These are phyloP conservation scores for Aspergillus piperis DNA, from an alignment of 2,329 filamentous ascomycete genomes.

Conservation along the genomic window DNA sequence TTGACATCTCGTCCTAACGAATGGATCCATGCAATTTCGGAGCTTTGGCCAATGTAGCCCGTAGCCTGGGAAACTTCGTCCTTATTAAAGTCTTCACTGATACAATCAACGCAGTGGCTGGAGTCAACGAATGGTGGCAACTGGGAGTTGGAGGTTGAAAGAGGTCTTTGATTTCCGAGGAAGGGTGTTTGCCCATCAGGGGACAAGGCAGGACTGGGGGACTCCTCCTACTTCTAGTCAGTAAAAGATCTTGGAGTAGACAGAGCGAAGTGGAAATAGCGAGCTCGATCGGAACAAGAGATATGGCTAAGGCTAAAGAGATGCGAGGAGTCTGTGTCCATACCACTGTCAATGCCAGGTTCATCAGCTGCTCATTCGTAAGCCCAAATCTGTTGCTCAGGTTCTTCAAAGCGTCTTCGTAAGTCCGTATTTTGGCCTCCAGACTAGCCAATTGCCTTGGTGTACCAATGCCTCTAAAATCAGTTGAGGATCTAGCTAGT, in stretches of 20 bases:
- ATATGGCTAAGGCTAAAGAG: no score
- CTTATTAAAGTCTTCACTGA: constrained; percentile 47
- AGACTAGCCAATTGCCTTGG: constrained; percentile 44
- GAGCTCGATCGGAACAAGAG: no score
- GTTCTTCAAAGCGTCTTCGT: constrained; percentile 42
- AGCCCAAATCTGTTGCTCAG: constrained; percentile 39
- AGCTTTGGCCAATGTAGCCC: constrained; percentile 48
- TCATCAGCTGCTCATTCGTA: constrained; percentile 40
- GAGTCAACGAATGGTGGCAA: constrained; percentile 7
- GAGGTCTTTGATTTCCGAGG: neutral
- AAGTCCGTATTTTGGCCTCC: constrained; percentile 44
- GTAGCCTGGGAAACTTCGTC: constrained; percentile 41
- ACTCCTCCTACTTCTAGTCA: constrained; percentile 22
- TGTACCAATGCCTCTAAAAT: neutral
- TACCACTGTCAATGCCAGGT: constrained; percentile 36
- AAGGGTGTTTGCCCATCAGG: constrained; percentile 5
- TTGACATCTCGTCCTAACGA: constrained; percentile 38
- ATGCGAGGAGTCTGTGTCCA: constrained; percentile 8
- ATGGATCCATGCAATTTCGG: constrained; percentile 49
- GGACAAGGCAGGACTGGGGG: constrained; percentile 26
- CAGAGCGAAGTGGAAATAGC: neutral
- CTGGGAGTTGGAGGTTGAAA: neutral
- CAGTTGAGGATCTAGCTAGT: neutral
- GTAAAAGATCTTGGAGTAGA: constrained; percentile 16
- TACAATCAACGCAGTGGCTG: constrained; percentile 37